Conservation (phyloP, 2,329 filamentous ascomycete genomes). For the Purpureocillium lavendulum region DNA sequence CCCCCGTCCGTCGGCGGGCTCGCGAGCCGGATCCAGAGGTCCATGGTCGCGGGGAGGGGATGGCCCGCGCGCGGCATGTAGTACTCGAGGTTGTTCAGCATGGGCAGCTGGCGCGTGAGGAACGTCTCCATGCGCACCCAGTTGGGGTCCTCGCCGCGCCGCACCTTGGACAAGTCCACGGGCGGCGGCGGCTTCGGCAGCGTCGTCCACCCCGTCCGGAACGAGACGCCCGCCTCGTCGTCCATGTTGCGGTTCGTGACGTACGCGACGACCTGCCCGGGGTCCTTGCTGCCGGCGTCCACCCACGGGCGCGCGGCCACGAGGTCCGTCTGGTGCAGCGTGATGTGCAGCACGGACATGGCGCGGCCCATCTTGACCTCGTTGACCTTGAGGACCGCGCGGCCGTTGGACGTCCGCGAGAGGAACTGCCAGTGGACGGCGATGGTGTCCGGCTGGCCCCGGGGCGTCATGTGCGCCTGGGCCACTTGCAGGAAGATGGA, state of each 20-base stretch:
- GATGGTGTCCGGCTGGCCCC: conserved; percentile 27
- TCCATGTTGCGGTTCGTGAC: conserved; percentile 27
- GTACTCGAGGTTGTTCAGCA: conserved; percentile 19
- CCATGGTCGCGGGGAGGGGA: conserved; percentile 9
- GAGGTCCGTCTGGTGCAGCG: conserved; percentile 30
- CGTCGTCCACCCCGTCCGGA: conserved; percentile 16
- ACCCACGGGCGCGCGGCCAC: conserved; percentile 22
- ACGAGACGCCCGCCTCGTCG: conserved; percentile 20
- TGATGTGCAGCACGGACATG: conserved; percentile 32
- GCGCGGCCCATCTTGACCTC: conserved; percentile 32
- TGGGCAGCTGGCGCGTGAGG: conserved; percentile 15
- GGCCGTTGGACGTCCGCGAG: conserved; percentile 26
- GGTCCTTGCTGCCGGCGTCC: conserved; percentile 13
- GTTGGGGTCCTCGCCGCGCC: conserved; percentile 15
- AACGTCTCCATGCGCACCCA: conserved; percentile 15
- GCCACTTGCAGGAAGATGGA: conserved; percentile 29
- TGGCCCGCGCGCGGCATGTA: conserved; percentile 15
- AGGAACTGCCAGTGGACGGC: conserved; percentile 33
- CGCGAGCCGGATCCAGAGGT: conserved; percentile 52
- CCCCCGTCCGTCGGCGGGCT: conserved; percentile 48
- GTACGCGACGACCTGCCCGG: conserved; percentile 25
- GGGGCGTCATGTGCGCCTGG: conserved; percentile 21
- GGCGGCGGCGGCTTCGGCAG: conserved; percentile 11
- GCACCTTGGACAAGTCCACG: conserved; percentile 16
- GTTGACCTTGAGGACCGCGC: conserved; percentile 27